These are phyloP conservation scores for Colletotrichum magnum DNA, from an alignment of 2,329 filamentous ascomycete species.

Conservation along the genomic window DNA sequence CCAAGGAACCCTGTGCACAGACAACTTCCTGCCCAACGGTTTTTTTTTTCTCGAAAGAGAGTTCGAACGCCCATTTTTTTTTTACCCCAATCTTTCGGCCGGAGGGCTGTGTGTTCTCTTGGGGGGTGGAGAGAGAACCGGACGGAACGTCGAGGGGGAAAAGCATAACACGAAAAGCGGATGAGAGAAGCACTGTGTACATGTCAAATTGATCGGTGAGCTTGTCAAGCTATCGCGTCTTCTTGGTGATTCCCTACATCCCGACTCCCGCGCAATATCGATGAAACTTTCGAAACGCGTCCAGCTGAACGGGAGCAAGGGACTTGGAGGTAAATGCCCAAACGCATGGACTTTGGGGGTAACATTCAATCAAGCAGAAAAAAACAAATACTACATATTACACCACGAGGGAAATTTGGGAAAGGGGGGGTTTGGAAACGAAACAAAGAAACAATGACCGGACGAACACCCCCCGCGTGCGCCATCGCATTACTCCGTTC, in stretches of 20 bases:
- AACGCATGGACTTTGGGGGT: slow-evolving; percentile 3
- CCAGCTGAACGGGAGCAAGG: neutral
- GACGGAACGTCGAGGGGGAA: neutral
- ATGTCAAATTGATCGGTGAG: slow-evolving; percentile 7
- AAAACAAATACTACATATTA: neutral
- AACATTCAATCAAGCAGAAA: neutral
- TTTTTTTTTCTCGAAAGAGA: neutral
- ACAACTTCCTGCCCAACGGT: slow-evolving; percentile 12
- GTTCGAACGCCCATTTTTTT: neutral
- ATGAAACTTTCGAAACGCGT: slow-evolving; percentile 25
- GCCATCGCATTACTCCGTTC: neutral
- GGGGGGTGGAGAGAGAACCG: neutral
- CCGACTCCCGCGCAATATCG: slow-evolving; percentile 13
- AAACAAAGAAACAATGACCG: slow-evolving; percentile 6
- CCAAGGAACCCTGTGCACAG: slow-evolving; percentile 1
- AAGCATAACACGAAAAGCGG: neutral
- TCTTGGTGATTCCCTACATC: neutral
- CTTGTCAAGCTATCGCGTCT: too few relatives aligned
- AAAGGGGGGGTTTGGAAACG: neutral
- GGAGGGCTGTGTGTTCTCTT: neutral
- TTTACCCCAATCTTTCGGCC: slow-evolving; percentile 1
- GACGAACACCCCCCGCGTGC: slow-evolving; percentile 8
- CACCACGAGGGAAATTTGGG: slow-evolving; percentile 10
- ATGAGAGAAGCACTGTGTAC: slow-evolving; percentile 8
- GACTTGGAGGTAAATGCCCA: too few relatives aligned